Percentiles rank a stretch among this genome's conserved stretches.
phyloP scores from a whole-genome alignment of 345 rosid species.

The Bretschneidera sinensis region DNA sequence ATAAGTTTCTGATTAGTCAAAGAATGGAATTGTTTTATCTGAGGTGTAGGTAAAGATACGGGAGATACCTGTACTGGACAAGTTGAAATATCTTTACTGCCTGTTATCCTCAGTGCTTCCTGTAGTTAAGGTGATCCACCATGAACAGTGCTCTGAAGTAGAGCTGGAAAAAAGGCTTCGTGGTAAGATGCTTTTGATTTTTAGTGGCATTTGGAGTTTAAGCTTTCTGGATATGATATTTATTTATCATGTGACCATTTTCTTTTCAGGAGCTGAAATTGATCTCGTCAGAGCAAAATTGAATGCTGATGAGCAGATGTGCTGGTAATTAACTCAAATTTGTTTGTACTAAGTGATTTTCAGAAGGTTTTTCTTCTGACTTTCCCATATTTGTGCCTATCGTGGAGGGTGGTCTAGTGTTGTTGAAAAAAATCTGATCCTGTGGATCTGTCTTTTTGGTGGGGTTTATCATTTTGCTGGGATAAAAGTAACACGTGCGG shows the following conservation, averaged over 20 bases:
- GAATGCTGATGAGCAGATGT: conserved; percentile 98
- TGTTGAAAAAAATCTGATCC: not conserved
- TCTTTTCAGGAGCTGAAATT: conserved; percentile 58
- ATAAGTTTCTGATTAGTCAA: conserved; percentile 2
- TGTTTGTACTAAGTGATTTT: too few relatives aligned
- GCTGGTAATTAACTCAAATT: conserved; percentile 59
- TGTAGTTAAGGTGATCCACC: conserved; percentile 79
- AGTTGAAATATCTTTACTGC: conserved; percentile 71
- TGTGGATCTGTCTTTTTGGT: too few relatives aligned
- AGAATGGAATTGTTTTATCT: conserved; percentile 11
- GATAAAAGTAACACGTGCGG: too few relatives aligned
- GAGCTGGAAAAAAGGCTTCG: conserved; percentile 78
- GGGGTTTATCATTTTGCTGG: too few relatives aligned
- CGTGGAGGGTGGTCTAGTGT: not conserved
- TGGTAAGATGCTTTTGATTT: conserved; percentile 43
- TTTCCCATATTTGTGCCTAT: not conserved
- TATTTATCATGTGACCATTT: conserved; percentile 4
- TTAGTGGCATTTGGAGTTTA: not conserved
- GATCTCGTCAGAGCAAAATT: conserved; percentile 75
- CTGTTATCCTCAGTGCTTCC: conserved; percentile 87
- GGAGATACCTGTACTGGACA: conserved; percentile 77
- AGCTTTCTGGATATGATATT: not conserved
- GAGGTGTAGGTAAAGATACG: conserved; percentile 63
- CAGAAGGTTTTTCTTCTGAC: not conserved
- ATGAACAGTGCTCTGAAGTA: conserved; percentile 75